A percentile compares a stretch with the other conserved stretches of the same genome.
Evolutionary conservation across 768 basidiomycete genomes (phyloP).

Genomic region (Saitozyma podzolica): DNA sequence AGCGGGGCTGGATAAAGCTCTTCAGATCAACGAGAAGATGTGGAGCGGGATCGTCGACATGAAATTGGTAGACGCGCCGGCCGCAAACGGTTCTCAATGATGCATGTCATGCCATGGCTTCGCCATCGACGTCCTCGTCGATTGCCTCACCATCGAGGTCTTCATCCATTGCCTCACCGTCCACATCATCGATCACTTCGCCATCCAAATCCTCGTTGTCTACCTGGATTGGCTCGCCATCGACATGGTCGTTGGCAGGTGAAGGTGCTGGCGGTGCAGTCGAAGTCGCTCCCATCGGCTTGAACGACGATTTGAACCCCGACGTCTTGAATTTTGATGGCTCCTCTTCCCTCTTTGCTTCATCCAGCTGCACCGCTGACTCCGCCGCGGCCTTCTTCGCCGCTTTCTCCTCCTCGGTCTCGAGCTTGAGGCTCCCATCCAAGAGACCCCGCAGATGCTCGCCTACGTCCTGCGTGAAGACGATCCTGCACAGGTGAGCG

Average conservation of each 20-base stretch:
- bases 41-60: slow-evolving; percentile 79
- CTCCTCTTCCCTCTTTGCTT: slow-evolving; percentile 51
- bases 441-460: slow-evolving; percentile 69
- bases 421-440: slow-evolving; percentile 55
- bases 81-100: background rate
- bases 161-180: slow-evolving; percentile 56
- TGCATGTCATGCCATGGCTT: slow-evolving; percentile 5
- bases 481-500: slow-evolving; percentile 61
- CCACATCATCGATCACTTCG: slow-evolving; percentile 54
- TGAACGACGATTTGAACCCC: slow-evolving; percentile 51
- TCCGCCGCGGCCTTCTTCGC: background rate
- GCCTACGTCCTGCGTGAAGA: slow-evolving; percentile 86
- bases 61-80: slow-evolving; percentile 15
- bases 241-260: slow-evolving; percentile 9
- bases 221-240: slow-evolving; percentile 16
- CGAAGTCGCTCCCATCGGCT: slow-evolving; percentile 18
- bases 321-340: slow-evolving; percentile 44
- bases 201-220: slow-evolving; percentile 57
- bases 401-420: slow-evolving; percentile 5
- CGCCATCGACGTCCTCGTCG: background rate
- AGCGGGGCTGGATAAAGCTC: slow-evolving; percentile 75
- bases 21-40: slow-evolving; percentile 89
- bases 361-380: background rate
- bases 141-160: slow-evolving; percentile 47
- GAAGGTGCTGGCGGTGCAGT: slow-evolving; percentile 23